Evolutionary conservation across 2,329 filamentous ascomycete genomes (phyloP).

Genomic region (Aspergillus quadrilineatus): DNA sequence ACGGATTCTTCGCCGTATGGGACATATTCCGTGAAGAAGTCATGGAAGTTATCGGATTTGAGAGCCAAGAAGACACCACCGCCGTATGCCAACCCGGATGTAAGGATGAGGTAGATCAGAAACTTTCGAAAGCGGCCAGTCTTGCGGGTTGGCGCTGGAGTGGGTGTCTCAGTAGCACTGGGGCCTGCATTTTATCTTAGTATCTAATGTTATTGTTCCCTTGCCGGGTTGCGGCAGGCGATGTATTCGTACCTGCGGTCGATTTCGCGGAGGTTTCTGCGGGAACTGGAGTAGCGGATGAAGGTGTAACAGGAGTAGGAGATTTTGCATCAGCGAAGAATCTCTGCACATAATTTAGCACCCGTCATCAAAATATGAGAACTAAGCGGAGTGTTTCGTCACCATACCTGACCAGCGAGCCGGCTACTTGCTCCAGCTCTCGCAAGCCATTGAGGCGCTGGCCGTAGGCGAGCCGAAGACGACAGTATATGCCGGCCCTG

Average conservation of each 20-base stretch:
- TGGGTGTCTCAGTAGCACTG: slow-evolving; percentile 37
- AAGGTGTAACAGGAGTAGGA: slow-evolving; percentile 45
- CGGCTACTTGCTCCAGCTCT: slow-evolving; percentile 39
- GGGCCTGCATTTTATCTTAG: slow-evolving; percentile 39
- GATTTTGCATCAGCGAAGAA: slow-evolving; percentile 53
- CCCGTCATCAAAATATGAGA: slow-evolving; percentile 26
- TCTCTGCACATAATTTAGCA: slow-evolving; percentile 37
- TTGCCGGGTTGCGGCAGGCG: slow-evolving; percentile 14
- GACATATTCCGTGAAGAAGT: slow-evolving; percentile 97
- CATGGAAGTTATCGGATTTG: slow-evolving; percentile 95
- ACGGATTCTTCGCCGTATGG: slow-evolving; percentile 94
- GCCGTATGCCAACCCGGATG: slow-evolving; percentile 75
- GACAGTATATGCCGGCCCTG: slow-evolving; percentile 47
- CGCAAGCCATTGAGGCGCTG: slow-evolving; percentile 45
- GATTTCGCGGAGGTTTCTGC: slow-evolving; percentile 50
- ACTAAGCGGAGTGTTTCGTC: slow-evolving; percentile 26
- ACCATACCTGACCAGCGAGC: slow-evolving; percentile 43
- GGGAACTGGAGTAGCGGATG: slow-evolving; percentile 50
- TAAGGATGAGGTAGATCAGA: slow-evolving; percentile 71
- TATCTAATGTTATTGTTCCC: slow-evolving; percentile 18
- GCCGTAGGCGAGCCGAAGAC: slow-evolving; percentile 37
- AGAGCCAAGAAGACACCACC: slow-evolving; percentile 91
- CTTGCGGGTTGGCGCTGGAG: slow-evolving; percentile 58
- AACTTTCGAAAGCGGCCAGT: slow-evolving; percentile 74
- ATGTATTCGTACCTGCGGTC: slow-evolving; percentile 37